phyloP scores from a whole-genome alignment of 805 yeast genomes.

The Myxozyma lipomycoides region DNA sequence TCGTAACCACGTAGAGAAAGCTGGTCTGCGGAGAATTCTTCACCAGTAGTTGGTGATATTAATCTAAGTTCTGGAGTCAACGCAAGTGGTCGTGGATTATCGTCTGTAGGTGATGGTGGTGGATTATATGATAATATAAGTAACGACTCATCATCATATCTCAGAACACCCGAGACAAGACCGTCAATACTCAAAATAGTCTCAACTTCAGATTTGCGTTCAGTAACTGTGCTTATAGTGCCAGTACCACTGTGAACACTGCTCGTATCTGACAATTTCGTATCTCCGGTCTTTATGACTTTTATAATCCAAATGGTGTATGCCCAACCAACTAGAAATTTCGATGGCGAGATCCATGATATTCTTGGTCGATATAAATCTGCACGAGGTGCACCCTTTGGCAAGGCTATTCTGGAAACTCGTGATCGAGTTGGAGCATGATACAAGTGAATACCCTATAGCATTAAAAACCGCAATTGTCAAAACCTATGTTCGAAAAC shows the following conservation, averaged over 20 bases:
- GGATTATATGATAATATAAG: slow-evolving; percentile 51
- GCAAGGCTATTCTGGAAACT: slow-evolving; percentile 53
- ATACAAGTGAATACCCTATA: slow-evolving; percentile 41
- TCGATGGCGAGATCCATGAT: slow-evolving; percentile 58
- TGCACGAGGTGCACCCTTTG: slow-evolving; percentile 55
- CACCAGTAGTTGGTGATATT: slow-evolving; percentile 60
- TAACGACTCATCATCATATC: slow-evolving; percentile 68
- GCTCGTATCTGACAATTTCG: neutral
- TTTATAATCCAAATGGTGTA: slow-evolving; percentile 68
- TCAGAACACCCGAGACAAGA: slow-evolving; percentile 70
- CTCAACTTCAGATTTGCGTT: slow-evolving; percentile 27
- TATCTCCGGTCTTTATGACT: slow-evolving; percentile 18
- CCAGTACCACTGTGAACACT: neutral
- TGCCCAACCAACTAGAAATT: slow-evolving; percentile 80
- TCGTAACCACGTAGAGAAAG: slow-evolving; percentile 57
- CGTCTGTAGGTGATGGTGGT: slow-evolving; percentile 19
- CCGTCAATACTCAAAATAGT: slow-evolving; percentile 40
- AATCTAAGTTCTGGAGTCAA: slow-evolving; percentile 72
- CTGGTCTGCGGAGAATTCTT: slow-evolving; percentile 75
- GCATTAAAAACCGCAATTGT: slow-evolving; percentile 28
- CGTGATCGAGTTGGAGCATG: slow-evolving; percentile 51
- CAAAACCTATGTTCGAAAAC: slow-evolving; percentile 20
- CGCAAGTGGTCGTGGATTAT: slow-evolving; percentile 31
- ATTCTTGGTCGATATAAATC: slow-evolving; percentile 83
- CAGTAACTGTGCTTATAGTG: slow-evolving; percentile 10